Evolutionary conservation across 1,284 basidiomycete species (phyloP).

Genomic region (Marasmius fiardii): DNA sequence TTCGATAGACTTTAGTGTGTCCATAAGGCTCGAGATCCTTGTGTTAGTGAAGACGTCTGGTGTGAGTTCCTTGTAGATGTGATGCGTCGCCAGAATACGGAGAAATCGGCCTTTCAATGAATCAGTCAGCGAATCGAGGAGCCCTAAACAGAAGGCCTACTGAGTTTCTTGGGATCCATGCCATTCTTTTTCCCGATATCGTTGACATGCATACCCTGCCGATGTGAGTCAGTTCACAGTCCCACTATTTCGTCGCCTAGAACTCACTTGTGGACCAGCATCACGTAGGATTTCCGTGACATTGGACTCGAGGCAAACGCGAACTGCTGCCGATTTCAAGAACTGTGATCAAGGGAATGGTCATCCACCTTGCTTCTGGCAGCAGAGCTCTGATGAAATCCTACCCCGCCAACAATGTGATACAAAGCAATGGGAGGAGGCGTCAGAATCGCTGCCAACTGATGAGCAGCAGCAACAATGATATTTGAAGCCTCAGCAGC

Average conservation of each 20-base stretch:
- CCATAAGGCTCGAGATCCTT: constrained; percentile 36
- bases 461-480: constrained; percentile 33
- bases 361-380: not conserved
- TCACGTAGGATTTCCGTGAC: constrained; percentile 36
- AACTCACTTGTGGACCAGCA: constrained; percentile 28
- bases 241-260: not conserved
- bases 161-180: constrained; percentile 29
- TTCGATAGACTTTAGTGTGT: constrained; percentile 34
- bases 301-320: constrained; percentile 28
- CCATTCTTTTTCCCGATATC: constrained; percentile 29
- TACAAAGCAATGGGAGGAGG: constrained; percentile 27
- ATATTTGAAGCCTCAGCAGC: constrained; percentile 28
- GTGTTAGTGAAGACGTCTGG: constrained; percentile 43
- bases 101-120: constrained; percentile 32
- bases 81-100: constrained; percentile 35
- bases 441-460: constrained; percentile 31
- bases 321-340: constrained; percentile 21
- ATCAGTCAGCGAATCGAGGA: not conserved
- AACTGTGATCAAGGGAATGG: constrained; percentile 13
- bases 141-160: constrained; percentile 16
- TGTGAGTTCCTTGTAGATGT: constrained; percentile 37
- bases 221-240: not conserved
- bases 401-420: constrained; percentile 25
- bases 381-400: constrained; percentile 3
- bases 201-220: constrained; percentile 29